These are phyloP conservation scores for Cornus controversa DNA, from an alignment of 148 eudicot genomes.

Conservation along the genomic window DNA sequence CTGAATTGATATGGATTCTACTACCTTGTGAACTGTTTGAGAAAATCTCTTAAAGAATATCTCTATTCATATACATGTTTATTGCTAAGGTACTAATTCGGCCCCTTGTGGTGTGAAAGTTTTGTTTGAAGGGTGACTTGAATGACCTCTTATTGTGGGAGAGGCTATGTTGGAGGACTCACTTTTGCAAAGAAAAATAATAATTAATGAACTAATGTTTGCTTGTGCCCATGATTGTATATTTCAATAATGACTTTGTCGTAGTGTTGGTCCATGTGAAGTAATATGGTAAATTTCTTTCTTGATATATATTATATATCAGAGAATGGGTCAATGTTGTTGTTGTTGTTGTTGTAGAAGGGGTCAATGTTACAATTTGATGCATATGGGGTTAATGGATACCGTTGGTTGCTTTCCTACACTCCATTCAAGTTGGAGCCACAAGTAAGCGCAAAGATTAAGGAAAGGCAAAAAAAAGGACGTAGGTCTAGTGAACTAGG, in stretches of 20 bases:
- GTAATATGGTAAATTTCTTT: neutral
- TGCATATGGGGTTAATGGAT: no score
- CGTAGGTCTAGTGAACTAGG: no score
- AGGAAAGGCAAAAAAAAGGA: no score
- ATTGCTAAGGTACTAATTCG: neutral
- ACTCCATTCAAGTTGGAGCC: no score
- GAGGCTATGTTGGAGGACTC: neutral
- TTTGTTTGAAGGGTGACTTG: neutral
- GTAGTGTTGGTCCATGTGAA: neutral
- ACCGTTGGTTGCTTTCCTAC: no score
- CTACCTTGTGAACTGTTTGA: neutral
- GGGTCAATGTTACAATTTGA: no score
- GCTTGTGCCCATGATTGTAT: neutral
- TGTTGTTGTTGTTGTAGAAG: no score
- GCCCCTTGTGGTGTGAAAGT: neutral
- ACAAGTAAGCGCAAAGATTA: no score
- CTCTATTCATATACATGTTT: neutral
- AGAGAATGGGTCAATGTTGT: no score
- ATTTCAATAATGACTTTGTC: neutral
- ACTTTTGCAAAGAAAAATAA: neutral
- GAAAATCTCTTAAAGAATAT: neutral
- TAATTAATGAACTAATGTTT: neutral
- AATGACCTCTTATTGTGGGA: neutral
- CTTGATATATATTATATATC: neutral
- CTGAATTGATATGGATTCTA: neutral